Base-by-base conservation (phyloP, 2,329 filamentous ascomycete genomes). In the Fusarium floridanum region DNA sequence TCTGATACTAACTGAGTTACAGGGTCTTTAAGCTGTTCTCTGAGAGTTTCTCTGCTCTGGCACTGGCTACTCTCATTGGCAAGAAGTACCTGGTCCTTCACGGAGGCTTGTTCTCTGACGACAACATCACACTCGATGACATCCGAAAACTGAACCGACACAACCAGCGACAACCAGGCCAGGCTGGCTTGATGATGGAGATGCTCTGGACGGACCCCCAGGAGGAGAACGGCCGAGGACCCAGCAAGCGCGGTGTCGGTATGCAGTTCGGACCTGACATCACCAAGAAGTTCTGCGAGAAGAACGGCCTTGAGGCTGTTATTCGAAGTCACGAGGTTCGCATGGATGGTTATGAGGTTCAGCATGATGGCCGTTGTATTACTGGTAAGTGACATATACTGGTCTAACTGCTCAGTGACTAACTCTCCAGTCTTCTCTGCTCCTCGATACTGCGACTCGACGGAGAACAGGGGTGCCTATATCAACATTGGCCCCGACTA, bases 191-290 rank as follows among this genome's bases (percentile, higher is more conserved):
- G 78, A 99, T 99, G 97, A 99, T 99, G 97, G 97, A 99, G 85
- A 99, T 99, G 97, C 90, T 99, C 56, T 99, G 97, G 97, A 98
- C 97, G 1, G 97, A 99, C 81, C 97, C 97, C 4, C 97, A 99
- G 83, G 89, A 93, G 1, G 88, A 91, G 77, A 92, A 93, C 32
- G 97, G 97, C 62, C 92, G 97, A 77, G 95, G 95, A 10, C 97
- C 97, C 53, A 98, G 95, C 87, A 99, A 99, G 88, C 91, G 97
- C 81, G 97, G 97, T 76, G 96, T 99, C 22, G 97, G 97, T 62
- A 90, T 98, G 85, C 95, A 98, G 82, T 99, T 99, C 79, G 97
- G 97, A 1, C 97, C 97, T 0, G 97, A 99, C 81, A 91, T 99
- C 68, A 99, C 97, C 24, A 97, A 97, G 86, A 90, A 91, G 61